A percentile compares a stretch with the other conserved stretches of the same genome.
Conservation (phyloP, 2,329 filamentous ascomycete species). For the Fusarium begoniae region DNA sequence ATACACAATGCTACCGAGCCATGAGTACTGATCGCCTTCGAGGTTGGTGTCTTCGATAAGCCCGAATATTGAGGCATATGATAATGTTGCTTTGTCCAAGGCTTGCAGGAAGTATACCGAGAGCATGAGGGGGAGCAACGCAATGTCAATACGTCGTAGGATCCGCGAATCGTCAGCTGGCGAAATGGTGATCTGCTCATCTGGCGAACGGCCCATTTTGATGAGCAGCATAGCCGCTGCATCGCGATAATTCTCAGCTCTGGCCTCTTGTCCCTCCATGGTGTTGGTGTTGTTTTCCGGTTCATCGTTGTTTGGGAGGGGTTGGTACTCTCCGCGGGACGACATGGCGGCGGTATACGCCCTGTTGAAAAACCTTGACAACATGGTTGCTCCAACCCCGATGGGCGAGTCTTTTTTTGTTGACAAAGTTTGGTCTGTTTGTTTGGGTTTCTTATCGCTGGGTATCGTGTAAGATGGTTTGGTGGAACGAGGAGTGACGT, state of each 20-base stretch:
- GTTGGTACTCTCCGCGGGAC: constrained; percentile 32
- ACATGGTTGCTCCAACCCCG: constrained; percentile 27
- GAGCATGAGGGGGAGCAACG: constrained; percentile 58
- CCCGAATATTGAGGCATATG: constrained; percentile 71
- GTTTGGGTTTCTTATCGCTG: neutral
- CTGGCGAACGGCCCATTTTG: constrained; percentile 49
- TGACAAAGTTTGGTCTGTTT: neutral
- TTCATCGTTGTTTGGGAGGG: constrained; percentile 37
- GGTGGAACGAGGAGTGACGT: constrained; percentile 15
- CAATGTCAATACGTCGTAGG: constrained; percentile 52
- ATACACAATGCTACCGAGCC: constrained; percentile 69
- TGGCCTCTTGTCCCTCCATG: constrained; percentile 1
- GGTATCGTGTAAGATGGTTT: constrained; percentile 13
- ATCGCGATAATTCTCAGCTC: constrained; percentile 45
- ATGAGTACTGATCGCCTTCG: constrained; percentile 65
- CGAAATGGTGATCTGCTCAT: constrained; percentile 46
- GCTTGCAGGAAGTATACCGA: constrained; percentile 71
- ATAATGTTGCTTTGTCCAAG: constrained; percentile 69
- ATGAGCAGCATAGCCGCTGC: constrained; percentile 58
- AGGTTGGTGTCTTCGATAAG: constrained; percentile 67
- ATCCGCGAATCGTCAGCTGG: constrained; percentile 48
- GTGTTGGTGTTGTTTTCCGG: constrained; percentile 1
- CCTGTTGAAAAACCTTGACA: constrained; percentile 26
- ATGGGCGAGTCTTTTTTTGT: constrained; percentile 16
- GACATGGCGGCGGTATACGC: neutral